Conservation (phyloP, 768 basidiomycete species). For the Cantharellus cinnabarinus region DNA sequence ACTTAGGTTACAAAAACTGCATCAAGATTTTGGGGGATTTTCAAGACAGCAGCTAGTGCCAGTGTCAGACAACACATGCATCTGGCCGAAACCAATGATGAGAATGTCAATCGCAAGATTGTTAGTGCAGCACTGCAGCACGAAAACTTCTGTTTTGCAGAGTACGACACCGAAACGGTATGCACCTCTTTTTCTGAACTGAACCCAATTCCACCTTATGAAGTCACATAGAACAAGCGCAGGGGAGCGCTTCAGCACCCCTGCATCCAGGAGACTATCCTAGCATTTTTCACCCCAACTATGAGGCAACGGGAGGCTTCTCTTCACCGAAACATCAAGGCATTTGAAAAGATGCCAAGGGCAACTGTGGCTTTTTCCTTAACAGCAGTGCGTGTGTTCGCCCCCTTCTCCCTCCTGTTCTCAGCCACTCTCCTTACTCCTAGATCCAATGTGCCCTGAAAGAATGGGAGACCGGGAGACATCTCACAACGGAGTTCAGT, state of each 20-base stretch:
- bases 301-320: not conserved
- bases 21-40: not conserved
- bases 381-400: not conserved
- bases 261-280: not conserved
- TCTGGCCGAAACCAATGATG: not conserved
- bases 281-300: not conserved
- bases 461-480: no score
- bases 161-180: not conserved
- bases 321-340: not conserved
- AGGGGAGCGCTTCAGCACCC: not conserved
- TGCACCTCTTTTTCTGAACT: not conserved
- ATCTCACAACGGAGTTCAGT: no score
- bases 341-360: not conserved
- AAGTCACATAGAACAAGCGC: no score
- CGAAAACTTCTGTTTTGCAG: not conserved
- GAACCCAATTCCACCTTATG: no score
- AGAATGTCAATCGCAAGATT: not conserved
- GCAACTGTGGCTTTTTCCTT: not conserved
- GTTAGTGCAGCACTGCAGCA: not conserved
- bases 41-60: not conserved
- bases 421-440: not conserved
- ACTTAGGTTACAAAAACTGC: not conserved
- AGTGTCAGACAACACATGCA: not conserved
- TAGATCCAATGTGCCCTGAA: no score
- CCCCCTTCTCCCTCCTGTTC: not conserved